These are phyloP conservation scores for Talaromyces sp. DNA, from an alignment of 2,329 filamentous ascomycete species.

Conservation along the genomic window DNA sequence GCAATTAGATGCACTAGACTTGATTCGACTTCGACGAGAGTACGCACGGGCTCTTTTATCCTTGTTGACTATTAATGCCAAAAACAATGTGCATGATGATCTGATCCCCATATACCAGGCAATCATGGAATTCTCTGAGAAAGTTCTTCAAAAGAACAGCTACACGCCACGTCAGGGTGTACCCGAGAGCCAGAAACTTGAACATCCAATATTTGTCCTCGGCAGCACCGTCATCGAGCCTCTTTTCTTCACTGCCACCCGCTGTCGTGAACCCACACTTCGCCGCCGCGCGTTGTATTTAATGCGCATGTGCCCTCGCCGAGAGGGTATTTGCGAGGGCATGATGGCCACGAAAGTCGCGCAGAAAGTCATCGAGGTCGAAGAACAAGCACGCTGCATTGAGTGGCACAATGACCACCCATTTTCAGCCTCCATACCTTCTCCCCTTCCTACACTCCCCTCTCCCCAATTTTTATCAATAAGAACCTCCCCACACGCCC, in stretches of 20 bases:
- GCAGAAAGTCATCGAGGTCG: conserved; percentile 2
- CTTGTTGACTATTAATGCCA: neutral
- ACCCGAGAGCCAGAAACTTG: neutral
- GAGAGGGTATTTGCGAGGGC: conserved; percentile 14
- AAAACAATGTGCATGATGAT: neutral
- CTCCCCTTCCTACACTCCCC: neutral
- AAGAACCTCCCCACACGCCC: neutral
- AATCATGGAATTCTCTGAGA: neutral
- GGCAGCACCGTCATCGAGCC: conserved; percentile 8
- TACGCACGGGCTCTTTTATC: neutral
- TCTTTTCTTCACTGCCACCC: neutral
- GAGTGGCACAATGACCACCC: neutral
- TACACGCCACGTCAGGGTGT: neutral
- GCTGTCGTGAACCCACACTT: conserved; percentile 14
- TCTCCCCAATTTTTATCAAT: neutral
- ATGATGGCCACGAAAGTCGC: conserved; percentile 8
- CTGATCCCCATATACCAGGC: neutral
- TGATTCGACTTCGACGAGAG: conserved; percentile 9
- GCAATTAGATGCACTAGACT: neutral
- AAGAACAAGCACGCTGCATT: conserved; percentile 8
- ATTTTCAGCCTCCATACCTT: neutral
- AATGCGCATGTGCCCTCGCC: conserved; percentile 11
- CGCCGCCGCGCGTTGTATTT: conserved; percentile 10
- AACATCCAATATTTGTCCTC: conserved; percentile 13
- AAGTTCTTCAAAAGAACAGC: neutral